Base-by-base conservation (phyloP, 2,329 filamentous ascomycete genomes). In the Botrytis elliptica region DNA sequence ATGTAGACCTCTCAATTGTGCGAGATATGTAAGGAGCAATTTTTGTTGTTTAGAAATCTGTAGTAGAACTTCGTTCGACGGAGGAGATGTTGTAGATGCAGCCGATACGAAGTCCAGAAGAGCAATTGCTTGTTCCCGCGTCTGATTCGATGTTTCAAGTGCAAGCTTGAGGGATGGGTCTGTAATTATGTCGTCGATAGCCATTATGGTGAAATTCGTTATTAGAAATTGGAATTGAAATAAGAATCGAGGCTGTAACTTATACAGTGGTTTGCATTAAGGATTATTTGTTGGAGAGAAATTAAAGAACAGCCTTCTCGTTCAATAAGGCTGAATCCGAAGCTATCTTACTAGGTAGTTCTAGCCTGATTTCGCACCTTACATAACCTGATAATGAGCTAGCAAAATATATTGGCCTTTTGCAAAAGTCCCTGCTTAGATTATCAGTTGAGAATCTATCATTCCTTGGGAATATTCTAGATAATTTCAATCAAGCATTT, bases 1-100 rank as follows among this genome's bases (percentile, higher is more conserved):
- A 81, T 98, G 95, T 42, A 96, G 86, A 20, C 92, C 92, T 72
- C 95, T 92, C 29, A 97, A 87, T 77, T 93, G 91, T 1, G 93
- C 90, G 16, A 97, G 88, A 78, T 93, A 91, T 72, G 94, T 91
- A 77, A 92, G 89, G 4, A 98, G 88, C 1, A 90, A 85, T 81
- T 96, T 97, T 82, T 97, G 93, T 80, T 93, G 90, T 80, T 90
- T 92, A 12, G 91, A 91, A 44, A 93, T 86, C 74, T 89, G 88
- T 42, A 88, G 83, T 77, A 88, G 86, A 60, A 85, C 80, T 38
- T 86, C 85, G 49, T 88, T 85, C 36, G 84, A 81, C 12, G 85
- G 83, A 36, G 84, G 79, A 52, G 85, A 82, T 66, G 82, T 80
- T 64, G 85, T 82, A 66, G 84, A 79, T 52, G 85, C 82, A 63